Evolutionary conservation across 2,329 filamentous ascomycete species (phyloP).

Genomic region (Penicillium sp.): DNA sequence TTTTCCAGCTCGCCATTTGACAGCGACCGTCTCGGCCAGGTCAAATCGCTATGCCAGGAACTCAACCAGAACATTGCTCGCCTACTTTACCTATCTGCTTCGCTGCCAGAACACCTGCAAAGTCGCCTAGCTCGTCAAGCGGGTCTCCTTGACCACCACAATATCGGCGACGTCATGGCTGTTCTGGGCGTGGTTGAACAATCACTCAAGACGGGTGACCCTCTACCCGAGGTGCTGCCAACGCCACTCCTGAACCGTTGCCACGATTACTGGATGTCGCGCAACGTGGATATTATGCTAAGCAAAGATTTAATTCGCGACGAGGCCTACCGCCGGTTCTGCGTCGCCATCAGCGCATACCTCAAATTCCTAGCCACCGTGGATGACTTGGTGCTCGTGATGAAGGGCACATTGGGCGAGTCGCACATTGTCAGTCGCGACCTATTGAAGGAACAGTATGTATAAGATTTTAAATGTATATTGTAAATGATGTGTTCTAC

Average conservation of each 20-base stretch:
- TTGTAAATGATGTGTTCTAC: background rate
- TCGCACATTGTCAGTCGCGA: conserved; percentile 34
- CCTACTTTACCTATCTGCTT: conserved; percentile 37
- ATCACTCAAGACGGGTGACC: conserved; percentile 49
- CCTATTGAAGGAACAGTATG: conserved; percentile 10
- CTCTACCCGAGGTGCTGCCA: conserved; percentile 51
- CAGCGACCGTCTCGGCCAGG: conserved; percentile 31
- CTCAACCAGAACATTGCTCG: conserved; percentile 37
- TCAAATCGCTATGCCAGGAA: conserved; percentile 35
- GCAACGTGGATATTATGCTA: conserved; percentile 29
- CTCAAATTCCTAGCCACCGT: conserved; percentile 46
- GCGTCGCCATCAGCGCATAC: conserved; percentile 49
- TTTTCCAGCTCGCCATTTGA: conserved; percentile 44
- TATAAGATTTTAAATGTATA: conserved; percentile 3
- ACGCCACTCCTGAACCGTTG: conserved; percentile 47
- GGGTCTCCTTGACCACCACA: conserved; percentile 46
- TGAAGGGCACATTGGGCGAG: conserved; percentile 50
- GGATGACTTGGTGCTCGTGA: conserved; percentile 48
- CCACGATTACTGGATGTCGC: conserved; percentile 27
- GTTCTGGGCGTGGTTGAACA: conserved; percentile 51
- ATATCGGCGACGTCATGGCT: conserved; percentile 54
- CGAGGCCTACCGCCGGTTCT: conserved; percentile 49
- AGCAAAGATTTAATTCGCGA: conserved; percentile 40
- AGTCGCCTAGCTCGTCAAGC: conserved; percentile 39
- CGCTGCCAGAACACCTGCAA: conserved; percentile 43